phyloP scores from a whole-genome alignment of 805 yeast species.

The Ogataea zsoltii region DNA sequence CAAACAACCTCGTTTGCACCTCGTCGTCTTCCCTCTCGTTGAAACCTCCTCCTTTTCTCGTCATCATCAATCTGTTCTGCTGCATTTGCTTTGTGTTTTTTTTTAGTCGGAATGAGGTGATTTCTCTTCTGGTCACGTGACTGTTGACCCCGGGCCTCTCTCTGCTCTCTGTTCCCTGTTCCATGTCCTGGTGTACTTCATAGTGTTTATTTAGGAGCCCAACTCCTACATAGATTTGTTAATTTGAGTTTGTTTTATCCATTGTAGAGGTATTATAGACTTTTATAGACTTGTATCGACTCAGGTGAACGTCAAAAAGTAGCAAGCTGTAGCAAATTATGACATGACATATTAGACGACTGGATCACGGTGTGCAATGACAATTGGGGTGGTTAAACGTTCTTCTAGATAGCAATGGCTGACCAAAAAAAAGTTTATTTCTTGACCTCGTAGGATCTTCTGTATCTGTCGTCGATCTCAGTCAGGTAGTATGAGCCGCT shows the following conservation, averaged over 20 bases:
- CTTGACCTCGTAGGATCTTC: slow-evolving; percentile 77
- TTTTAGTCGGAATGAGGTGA: background rate
- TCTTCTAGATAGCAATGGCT: slow-evolving; percentile 6
- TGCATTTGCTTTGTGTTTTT: background rate
- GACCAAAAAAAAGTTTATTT: slow-evolving; percentile 36
- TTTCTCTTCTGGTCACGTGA: too few relatives aligned
- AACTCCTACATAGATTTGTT: background rate
- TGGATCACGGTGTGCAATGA: background rate
- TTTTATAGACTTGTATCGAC: too few relatives aligned
- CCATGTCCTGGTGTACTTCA: slow-evolving; percentile 1
- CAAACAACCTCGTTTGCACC: too few relatives aligned
- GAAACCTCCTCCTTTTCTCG: background rate
- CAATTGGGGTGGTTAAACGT: background rate
- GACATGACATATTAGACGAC: background rate
- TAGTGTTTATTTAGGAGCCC: background rate
- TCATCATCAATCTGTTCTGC: too few relatives aligned
- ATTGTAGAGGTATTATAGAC: background rate
- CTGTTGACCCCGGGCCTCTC: too few relatives aligned
- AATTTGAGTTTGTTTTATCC: background rate
- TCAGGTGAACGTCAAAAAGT: background rate
- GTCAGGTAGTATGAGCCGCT: slow-evolving; percentile 82
- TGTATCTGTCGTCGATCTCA: slow-evolving; percentile 82
- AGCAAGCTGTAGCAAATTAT: background rate
- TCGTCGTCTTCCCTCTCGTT: too few relatives aligned
- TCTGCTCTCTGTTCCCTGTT: too few relatives aligned